These are phyloP conservation scores for Carex arenaria DNA, from an alignment of 202 grass and related monocot species.

Conservation along the genomic window DNA sequence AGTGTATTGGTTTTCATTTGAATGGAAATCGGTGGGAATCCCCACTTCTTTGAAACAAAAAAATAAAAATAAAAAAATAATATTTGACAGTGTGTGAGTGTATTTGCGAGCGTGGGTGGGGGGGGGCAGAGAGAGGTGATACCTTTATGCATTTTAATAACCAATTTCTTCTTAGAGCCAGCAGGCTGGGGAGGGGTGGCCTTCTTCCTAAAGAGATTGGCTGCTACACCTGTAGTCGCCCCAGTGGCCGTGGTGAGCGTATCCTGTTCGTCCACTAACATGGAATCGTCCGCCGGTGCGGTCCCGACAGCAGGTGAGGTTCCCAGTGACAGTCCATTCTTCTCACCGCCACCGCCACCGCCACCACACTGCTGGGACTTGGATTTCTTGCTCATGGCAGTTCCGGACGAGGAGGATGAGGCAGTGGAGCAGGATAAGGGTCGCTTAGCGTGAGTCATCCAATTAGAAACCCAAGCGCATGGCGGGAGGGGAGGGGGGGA, in stretches of 20 bases:
- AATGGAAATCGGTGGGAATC: too few species aligned
- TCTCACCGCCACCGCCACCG: constrained; percentile 7
- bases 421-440: constrained; percentile 21
- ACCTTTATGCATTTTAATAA: constrained; percentile 73
- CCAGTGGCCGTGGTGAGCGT: constrained; percentile 22
- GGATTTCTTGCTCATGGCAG: constrained; percentile 23
- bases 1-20: background rate
- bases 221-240: constrained; percentile 39
- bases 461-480: constrained; percentile 29
- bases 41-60: too few species aligned
- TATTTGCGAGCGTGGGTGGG: background rate
- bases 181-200: constrained; percentile 74
- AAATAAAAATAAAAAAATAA: too few species aligned
- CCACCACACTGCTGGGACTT: constrained; percentile 3
- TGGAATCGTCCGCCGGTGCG: constrained; percentile 48
- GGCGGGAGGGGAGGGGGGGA: constrained; percentile 20
- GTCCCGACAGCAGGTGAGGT: background rate
- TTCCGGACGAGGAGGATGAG: background rate
- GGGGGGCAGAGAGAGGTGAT: background rate
- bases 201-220: constrained; percentile 95
- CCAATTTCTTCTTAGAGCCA: constrained; percentile 69
- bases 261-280: constrained; percentile 69
- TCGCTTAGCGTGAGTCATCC: constrained; percentile 28
- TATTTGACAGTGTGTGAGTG: background rate
- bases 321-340: constrained; percentile 11